Base-by-base conservation (phyloP, 345 rosid species). In the Arabidopsis suecica region DNA sequence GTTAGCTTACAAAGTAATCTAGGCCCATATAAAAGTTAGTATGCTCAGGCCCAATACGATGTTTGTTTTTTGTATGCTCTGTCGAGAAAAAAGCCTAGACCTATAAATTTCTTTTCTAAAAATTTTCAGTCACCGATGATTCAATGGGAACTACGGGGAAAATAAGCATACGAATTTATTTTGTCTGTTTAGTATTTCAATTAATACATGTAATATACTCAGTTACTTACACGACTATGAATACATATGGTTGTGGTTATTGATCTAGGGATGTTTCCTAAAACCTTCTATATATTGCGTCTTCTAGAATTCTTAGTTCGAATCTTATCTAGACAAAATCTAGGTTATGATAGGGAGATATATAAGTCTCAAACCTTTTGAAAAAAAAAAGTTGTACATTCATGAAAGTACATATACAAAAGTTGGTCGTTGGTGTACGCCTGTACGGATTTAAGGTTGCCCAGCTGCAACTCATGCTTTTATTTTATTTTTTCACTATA, bases 121-220 rank as follows among this genome's bases (percentile, higher is more conserved):
- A 16, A 16, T 0, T 16, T 16, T 16, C 18, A 16, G 71, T 12
- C n/a, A 33, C 5, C 20, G 23, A 20, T 62, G 7, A 25, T 18
- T 25, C 51, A 25, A 9, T 18, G 40, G 18, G 41, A 16, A 33
- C 9, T 38, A 83, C 77, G 82, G 81, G 51, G 80, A 71, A 80
- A 72, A 40, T 18, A 55, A 37, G 71, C 38, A 79, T 68, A 60
- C 47, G 41, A 16, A 16, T 16, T 16, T 16, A 83, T 82, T 0
- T 37, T 6, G 3, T 18, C 2, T 42, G 4, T 3, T 14, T 14
- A 9, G 5, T 61, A 30, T 7, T 23, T 9, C 20, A 14, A 13
- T 42, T 14, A 7, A 25, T 6, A 40, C 22, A 40, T 12, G 20
- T 38, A 5, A n/a, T 12, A 25, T 14, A 25, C 33, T 61, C 22